These are phyloP conservation scores for Acer yangbiense DNA, from an alignment of 345 rosid genomes.

Conservation along the genomic window DNA sequence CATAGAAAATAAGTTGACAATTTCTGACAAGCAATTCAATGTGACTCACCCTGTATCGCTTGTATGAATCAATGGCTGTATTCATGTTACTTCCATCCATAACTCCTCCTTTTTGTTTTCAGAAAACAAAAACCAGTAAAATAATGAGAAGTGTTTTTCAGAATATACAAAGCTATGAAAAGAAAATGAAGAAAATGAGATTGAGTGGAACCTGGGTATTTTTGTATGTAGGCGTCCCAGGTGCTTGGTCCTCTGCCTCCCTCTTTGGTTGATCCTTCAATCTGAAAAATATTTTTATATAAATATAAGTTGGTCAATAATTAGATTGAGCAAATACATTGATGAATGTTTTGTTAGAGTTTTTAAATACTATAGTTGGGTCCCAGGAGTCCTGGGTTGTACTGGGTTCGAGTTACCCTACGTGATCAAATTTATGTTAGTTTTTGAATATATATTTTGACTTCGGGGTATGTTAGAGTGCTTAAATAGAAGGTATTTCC, in stretches of 20 bases:
- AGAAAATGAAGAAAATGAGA: background rate
- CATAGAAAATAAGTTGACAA: background rate
- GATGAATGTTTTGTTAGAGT: no score
- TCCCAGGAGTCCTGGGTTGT: no score
- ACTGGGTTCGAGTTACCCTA: no score
- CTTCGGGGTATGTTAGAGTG: no score
- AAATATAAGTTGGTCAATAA: no score
- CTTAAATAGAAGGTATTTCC: no score
- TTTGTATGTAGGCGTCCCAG: slow-evolving; percentile 37
- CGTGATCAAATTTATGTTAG: no score
- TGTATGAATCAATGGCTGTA: slow-evolving; percentile 43
- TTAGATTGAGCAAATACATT: no score
- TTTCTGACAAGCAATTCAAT: no score
- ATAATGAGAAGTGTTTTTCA: background rate
- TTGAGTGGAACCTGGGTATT: slow-evolving; percentile 25
- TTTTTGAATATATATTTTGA: no score
- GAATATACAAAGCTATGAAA: background rate
- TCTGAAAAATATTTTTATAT: slow-evolving; percentile 15
- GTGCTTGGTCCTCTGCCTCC: slow-evolving; percentile 38
- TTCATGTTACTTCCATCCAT: background rate
- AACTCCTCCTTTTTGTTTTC: background rate
- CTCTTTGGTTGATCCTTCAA: slow-evolving; percentile 32
- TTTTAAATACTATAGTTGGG: no score
- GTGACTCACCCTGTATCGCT: slow-evolving; percentile 36
- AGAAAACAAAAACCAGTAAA: background rate